These are phyloP conservation scores for Termitomyces sp. DNA, from an alignment of 768 basidiomycete genomes.

Conservation along the genomic window DNA sequence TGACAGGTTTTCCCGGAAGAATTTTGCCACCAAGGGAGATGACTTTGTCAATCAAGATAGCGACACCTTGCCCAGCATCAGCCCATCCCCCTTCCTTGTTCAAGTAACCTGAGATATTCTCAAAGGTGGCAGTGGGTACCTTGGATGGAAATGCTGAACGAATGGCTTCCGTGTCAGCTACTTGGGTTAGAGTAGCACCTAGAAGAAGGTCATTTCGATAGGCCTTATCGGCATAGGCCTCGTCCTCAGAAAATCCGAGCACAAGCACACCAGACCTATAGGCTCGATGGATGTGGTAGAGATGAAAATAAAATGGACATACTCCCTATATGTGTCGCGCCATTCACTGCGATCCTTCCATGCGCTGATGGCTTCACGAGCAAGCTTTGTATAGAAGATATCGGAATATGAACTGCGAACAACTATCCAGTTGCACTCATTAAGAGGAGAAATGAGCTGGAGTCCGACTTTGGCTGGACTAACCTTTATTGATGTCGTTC, in stretches of 20 bases:
- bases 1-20: conserved; percentile 51
- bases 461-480: conserved; percentile 1
- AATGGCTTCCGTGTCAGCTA: conserved; percentile 35
- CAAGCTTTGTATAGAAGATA: conserved; percentile 61
- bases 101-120: conserved; percentile 49
- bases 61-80: conserved; percentile 64
- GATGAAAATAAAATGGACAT: conserved; percentile 25
- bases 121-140: conserved; percentile 31
- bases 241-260: conserved; percentile 31
- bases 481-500: conserved; percentile 49
- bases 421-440: conserved; percentile 34
- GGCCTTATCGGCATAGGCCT: conserved; percentile 45
- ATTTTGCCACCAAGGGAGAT: conserved; percentile 55
- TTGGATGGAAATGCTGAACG: conserved; percentile 42
- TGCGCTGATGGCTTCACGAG: conserved; percentile 66
- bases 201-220: conserved; percentile 58
- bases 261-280: conserved; percentile 67
- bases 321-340: conserved; percentile 84
- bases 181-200: conserved; percentile 43
- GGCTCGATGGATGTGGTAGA: background rate
- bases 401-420: conserved; percentile 74
- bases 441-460: background rate
- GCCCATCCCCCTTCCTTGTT: conserved; percentile 86
- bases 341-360: conserved; percentile 70
- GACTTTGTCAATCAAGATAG: conserved; percentile 50